Base-by-base conservation (phyloP, 2,329 filamentous ascomycete species). In the Pezicula carpinea region DNA sequence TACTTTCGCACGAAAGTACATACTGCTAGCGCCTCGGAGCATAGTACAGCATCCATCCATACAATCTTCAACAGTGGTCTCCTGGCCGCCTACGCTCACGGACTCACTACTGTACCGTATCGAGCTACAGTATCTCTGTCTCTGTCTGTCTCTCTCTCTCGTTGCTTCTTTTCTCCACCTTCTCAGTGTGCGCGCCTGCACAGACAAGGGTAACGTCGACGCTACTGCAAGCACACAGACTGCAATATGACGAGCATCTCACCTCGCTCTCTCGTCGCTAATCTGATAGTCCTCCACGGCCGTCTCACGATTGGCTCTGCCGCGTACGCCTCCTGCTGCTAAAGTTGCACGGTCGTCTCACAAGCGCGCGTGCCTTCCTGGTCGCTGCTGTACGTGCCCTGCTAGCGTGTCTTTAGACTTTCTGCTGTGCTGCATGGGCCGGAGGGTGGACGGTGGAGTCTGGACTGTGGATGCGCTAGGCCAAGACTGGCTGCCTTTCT, bases 201-300 rank as follows among this genome's bases (percentile, higher is more conserved):
- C 6, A 21, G 42, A 39, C 38, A 45, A 23, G 42, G 42, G 8
- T 19, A 7, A 13, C 14, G 26, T n/a, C 23, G 23, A 43, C 43
- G 21, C 48, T 53, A 43, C 49, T 58, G 52, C 54, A 57, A 53
- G 38, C 47, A 52, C 52, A 58, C 56, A 56, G 52, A 53, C 50
- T 46, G 33, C 31, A 38, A 53, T 40, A 46, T 48, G 47, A 52
- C 46, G 50, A 45, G 48, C 35, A 53, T 44, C 50, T 29, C 26
- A 29, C 26, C 8, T 29, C n/a, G n/a, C 11, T 29, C 26, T 29
- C 26, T 34, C 8, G 22, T 56, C 54, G 55, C 52, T 44, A 58
- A 59, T 59, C 55, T 58, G 50, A 55, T 43, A 51, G 39, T 19
- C 13, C 2, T 34, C 17, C 21, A 6, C 18, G 17, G 8, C 13